phyloP scores from a whole-genome alignment of 108 stramenopile species.

The Stephanodiscus triporus region DNA sequence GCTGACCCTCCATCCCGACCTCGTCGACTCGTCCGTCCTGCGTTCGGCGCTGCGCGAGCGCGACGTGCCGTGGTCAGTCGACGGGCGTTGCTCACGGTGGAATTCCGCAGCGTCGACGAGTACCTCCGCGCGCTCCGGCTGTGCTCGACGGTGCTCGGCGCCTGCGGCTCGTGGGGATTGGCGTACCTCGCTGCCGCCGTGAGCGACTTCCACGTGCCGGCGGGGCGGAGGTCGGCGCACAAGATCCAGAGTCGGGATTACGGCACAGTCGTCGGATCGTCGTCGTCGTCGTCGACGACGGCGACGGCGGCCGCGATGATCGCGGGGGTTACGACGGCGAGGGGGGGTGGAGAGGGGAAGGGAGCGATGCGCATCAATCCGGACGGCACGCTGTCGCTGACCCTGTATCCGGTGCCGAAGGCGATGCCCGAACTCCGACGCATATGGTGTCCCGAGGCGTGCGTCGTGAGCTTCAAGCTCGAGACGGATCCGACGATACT shows the following conservation, averaged over 20 bases:
- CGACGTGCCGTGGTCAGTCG: conserved; percentile 59
- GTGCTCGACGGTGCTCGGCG: conserved; percentile 53
- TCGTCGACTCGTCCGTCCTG: conserved; percentile 56
- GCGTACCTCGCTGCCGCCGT: conserved; percentile 95
- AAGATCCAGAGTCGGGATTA: conserved; percentile 90
- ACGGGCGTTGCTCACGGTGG: conserved; percentile 57
- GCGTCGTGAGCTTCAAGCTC: conserved; percentile 97
- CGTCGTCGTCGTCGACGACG: not conserved
- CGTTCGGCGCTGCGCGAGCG: conserved; percentile 57
- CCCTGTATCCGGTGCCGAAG: conserved; percentile 91
- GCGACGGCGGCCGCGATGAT: too few species aligned
- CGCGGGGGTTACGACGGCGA: too few species aligned
- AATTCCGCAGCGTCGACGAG: conserved; percentile 86
- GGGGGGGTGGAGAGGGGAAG: too few species aligned
- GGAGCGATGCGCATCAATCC: conserved; percentile 14
- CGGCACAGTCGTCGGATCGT: conserved; percentile 28
- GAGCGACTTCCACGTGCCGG: conserved; percentile 94
- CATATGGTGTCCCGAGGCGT: conserved; percentile 91
- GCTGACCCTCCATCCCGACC: conserved; percentile 59
- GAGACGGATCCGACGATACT: conserved; percentile 94
- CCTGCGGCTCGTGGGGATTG: conserved; percentile 65
- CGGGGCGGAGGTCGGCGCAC: conserved; percentile 78
- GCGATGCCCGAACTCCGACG: conserved; percentile 72
- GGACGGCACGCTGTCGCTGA: conserved; percentile 58
- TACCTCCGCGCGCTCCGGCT: conserved; percentile 79